Evolutionary conservation across 495 filamentous ascomycete species (phyloP).

Genomic region (Annulohypoxylon nitens): DNA sequence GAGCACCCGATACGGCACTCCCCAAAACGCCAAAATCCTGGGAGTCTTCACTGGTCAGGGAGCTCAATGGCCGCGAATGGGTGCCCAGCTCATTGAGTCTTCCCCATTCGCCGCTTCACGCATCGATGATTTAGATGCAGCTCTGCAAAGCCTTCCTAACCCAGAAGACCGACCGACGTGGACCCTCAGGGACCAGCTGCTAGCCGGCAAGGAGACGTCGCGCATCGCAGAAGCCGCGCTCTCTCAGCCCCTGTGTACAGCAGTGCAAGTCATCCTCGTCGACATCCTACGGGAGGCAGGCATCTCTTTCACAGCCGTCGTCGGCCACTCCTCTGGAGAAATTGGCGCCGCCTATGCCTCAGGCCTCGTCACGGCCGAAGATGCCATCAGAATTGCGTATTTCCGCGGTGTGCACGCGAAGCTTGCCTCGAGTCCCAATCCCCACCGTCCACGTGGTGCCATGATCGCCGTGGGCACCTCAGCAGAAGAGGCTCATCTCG

Average conservation of each 20-base stretch:
- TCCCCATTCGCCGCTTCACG: neutral
- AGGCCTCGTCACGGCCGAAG: neutral
- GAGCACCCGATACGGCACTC: neutral
- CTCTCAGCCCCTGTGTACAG: neutral
- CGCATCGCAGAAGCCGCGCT: neutral
- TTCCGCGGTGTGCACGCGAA: conserved; percentile 3
- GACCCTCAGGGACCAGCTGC: neutral
- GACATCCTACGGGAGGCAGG: neutral
- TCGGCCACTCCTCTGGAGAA: conserved; percentile 1
- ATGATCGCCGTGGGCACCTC: neutral
- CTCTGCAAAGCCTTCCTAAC: neutral
- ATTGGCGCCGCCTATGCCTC: conserved; percentile 4
- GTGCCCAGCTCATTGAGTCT: neutral
- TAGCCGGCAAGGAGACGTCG: neutral
- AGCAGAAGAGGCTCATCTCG: neutral
- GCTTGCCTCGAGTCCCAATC: neutral
- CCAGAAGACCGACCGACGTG: conserved; percentile 1
- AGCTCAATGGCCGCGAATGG: neutral
- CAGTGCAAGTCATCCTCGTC: neutral
- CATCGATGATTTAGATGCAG: neutral
- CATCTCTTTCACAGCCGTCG: neutral
- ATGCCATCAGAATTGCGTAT: neutral
- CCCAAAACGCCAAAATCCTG: neutral
- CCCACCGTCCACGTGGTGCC: neutral
- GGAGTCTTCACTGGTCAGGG: conserved; percentile 1